Evolutionary conservation across 2,329 filamentous ascomycete species (phyloP).

Genomic region (Curvularia sp.): DNA sequence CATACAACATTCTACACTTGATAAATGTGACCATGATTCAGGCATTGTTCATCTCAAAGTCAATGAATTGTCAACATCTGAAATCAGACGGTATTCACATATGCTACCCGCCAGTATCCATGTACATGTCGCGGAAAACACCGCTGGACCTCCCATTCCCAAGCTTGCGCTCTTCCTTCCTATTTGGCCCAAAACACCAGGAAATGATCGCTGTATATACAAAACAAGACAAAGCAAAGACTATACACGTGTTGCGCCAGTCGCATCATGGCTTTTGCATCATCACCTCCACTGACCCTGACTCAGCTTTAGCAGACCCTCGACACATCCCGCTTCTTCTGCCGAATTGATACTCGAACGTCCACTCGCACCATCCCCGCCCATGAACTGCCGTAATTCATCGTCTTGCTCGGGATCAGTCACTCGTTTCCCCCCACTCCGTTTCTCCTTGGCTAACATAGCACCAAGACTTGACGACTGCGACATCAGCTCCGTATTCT

Average conservation of each 20-base stretch:
- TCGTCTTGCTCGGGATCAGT: conserved; percentile 60
- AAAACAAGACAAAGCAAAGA: not conserved
- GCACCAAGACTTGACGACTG: conserved; percentile 49
- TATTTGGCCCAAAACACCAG: not conserved
- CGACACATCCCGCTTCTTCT: conserved; percentile 83
- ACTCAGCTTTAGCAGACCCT: conserved; percentile 85
- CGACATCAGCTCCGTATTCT: conserved; percentile 54
- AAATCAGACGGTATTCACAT: conserved; percentile 20
- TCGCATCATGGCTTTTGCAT: not conserved
- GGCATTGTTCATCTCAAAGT: not conserved
- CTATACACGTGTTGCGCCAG: not conserved
- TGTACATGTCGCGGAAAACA: not conserved
- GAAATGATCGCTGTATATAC: conserved; percentile 7
- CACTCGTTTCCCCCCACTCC: conserved; percentile 40
- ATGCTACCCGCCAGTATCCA: not conserved
- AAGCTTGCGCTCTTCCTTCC: conserved; percentile 3
- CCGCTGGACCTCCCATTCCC: not conserved
- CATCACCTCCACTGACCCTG: conserved; percentile 81
- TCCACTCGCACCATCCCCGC: conserved; percentile 63
- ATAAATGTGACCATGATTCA: not conserved
- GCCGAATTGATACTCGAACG: conserved; percentile 61
- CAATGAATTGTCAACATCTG: not conserved
- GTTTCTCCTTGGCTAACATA: conserved; percentile 45
- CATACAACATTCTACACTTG: not conserved
- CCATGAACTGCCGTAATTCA: conserved; percentile 79